Evolutionary conservation across 1,139 yeast genomes (phyloP).

Genomic region (Geotrichum siamense): DNA sequence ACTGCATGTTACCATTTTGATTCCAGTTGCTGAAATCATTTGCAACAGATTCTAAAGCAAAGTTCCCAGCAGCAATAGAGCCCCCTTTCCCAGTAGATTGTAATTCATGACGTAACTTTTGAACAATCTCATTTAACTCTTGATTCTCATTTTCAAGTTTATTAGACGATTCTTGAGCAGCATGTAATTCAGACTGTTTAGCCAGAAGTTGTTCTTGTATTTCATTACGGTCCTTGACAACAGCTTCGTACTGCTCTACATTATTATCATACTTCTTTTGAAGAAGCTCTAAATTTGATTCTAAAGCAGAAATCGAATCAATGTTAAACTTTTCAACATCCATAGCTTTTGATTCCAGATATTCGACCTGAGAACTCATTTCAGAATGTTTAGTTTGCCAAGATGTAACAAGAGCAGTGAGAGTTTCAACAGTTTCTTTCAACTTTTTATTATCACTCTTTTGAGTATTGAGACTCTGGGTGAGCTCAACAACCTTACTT

Average conservation of each 20-base stretch:
- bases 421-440: constrained; percentile 51
- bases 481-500: constrained; percentile 90
- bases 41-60: constrained; percentile 7
- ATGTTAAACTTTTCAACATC: constrained; percentile 50
- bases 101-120: constrained; percentile 60
- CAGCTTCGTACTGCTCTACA: constrained; percentile 52
- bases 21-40: constrained; percentile 16
- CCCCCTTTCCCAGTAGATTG: constrained; percentile 33
- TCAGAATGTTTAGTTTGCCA: constrained; percentile 33
- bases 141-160: constrained; percentile 29
- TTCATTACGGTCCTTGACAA: constrained; percentile 56
- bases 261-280: constrained; percentile 56
- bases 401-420: constrained; percentile 35
- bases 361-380: constrained; percentile 26
- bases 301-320: constrained; percentile 43
- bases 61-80: constrained; percentile 12
- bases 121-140: constrained; percentile 54
- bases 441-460: constrained; percentile 74
- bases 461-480: constrained; percentile 72
- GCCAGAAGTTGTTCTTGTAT: constrained; percentile 50
- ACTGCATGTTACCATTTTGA: constrained; percentile 18
- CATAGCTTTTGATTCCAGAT: constrained; percentile 46
- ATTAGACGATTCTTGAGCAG: constrained; percentile 28
- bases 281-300: constrained; percentile 43
- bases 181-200: constrained; percentile 51